Evolutionary conservation across 2,329 filamentous ascomycete species (phyloP).

Genomic region (Cordyceps tenuipes): DNA sequence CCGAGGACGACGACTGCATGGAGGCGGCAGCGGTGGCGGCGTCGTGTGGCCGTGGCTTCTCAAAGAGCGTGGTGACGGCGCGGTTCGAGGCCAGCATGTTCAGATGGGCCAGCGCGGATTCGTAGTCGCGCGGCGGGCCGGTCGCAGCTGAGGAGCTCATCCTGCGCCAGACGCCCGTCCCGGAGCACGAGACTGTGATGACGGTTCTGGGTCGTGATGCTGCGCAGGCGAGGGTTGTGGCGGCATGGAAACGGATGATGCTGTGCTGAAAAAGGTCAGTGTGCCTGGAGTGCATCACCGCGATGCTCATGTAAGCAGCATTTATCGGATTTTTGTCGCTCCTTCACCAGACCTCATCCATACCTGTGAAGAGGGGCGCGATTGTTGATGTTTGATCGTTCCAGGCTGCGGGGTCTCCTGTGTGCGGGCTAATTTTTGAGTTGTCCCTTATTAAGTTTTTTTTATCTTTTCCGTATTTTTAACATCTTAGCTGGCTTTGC

Average conservation of each 20-base stretch:
- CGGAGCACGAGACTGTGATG: neutral
- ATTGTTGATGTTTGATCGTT: no score
- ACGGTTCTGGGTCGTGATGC: neutral
- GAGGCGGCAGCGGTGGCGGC: constrained; percentile 9
- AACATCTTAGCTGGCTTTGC: no score
- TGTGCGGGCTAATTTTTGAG: no score
- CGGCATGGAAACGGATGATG: neutral
- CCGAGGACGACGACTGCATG: neutral
- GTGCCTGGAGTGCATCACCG: neutral
- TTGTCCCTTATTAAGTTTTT: no score
- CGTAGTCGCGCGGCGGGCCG: constrained; percentile 35
- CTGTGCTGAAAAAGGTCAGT: neutral
- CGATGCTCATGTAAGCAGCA: neutral
- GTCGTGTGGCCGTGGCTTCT: constrained; percentile 30
- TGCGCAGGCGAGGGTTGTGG: neutral
- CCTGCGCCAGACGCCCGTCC: neutral
- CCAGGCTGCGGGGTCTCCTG: no score
- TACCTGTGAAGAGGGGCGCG: neutral
- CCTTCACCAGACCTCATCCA: no score
- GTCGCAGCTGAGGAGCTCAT: neutral
- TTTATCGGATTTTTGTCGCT: neutral
- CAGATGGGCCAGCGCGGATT: constrained; percentile 65
- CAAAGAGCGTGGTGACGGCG: constrained; percentile 48
- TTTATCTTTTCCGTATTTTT: no score
- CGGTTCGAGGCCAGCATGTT: constrained; percentile 75